phyloP scores from a whole-genome alignment of 2,329 filamentous ascomycete genomes.

The Orbilia quercus region DNA sequence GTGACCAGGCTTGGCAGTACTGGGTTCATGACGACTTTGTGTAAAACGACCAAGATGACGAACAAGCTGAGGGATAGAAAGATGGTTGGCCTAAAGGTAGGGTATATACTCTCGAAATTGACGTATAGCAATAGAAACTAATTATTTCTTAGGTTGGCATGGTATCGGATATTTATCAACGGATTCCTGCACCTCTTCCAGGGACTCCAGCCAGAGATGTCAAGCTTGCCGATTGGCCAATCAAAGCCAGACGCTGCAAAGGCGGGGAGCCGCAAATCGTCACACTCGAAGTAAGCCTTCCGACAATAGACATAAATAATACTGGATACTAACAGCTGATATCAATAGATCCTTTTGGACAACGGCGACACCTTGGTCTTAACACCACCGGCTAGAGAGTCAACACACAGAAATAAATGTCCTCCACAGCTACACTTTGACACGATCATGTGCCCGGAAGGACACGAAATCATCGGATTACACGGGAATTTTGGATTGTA shows the following conservation, averaged over 20 bases:
- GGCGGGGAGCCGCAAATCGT: constrained; percentile 54
- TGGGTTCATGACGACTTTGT: constrained; percentile 52
- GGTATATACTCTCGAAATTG: background rate
- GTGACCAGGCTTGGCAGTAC: constrained; percentile 37
- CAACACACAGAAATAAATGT: constrained; percentile 43
- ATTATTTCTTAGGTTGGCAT: constrained; percentile 36
- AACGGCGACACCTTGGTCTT: constrained; percentile 25
- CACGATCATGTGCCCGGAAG: constrained; percentile 50
- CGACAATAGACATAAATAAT: background rate
- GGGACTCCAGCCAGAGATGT: constrained; percentile 40
- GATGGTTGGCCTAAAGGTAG: constrained; percentile 52
- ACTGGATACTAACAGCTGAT: background rate
- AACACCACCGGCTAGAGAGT: constrained; percentile 41
- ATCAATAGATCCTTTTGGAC: constrained; percentile 35
- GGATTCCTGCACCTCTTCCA: constrained; percentile 32
- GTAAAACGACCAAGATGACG: constrained; percentile 23
- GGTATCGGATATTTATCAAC: constrained; percentile 40
- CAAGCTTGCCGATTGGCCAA: constrained; percentile 53
- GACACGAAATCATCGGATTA: constrained; percentile 46
- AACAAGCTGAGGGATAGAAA: constrained; percentile 28
- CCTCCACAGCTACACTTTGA: constrained; percentile 40
- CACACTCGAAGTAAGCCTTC: constrained; percentile 32
- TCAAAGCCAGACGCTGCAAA: constrained; percentile 49
- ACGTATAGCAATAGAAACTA: background rate
- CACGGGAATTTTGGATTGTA: constrained; percentile 54